phyloP scores from a whole-genome alignment of 208 protist species.

The Trypanosoma mega region DNA sequence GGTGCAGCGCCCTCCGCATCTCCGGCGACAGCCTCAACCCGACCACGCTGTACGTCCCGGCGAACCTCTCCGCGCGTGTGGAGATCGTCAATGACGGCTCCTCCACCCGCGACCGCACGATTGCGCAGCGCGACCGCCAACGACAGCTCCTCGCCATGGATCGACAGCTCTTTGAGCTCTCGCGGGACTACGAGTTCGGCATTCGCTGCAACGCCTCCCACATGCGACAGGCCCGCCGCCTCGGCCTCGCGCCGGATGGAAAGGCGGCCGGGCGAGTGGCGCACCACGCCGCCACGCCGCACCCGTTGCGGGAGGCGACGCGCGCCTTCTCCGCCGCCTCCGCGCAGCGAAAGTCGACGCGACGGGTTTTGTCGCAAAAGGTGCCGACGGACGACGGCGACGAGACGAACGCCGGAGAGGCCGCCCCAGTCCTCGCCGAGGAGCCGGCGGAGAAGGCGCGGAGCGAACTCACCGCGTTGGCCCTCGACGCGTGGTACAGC shows the following conservation, averaged over 20 bases:
- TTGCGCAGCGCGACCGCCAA: slow-evolving; percentile 45
- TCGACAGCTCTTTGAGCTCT: slow-evolving; percentile 69
- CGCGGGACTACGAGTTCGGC: slow-evolving; percentile 77
- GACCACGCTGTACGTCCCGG: slow-evolving; percentile 61
- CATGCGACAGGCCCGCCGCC: slow-evolving; percentile 55
- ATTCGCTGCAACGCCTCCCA: slow-evolving; percentile 64
- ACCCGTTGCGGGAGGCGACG: slow-evolving; percentile 56
- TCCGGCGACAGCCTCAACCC: slow-evolving; percentile 73
- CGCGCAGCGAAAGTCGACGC: neutral
- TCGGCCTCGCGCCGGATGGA: slow-evolving; percentile 25
- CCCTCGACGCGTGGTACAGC: slow-evolving; percentile 85
- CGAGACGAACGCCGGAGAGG: too few relatives aligned
- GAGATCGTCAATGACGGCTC: slow-evolving; percentile 72
- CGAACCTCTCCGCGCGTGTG: slow-evolving; percentile 59
- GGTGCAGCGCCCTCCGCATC: slow-evolving; percentile 78
- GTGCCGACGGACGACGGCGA: too few relatives aligned
- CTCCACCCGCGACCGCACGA: slow-evolving; percentile 46
- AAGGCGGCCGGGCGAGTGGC: neutral
- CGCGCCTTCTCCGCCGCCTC: neutral
- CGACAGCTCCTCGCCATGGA: slow-evolving; percentile 76
- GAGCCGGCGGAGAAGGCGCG: slow-evolving; percentile 33
- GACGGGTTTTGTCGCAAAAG: neutral
- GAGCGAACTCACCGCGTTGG: slow-evolving; percentile 66
- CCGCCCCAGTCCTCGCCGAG: too few relatives aligned
- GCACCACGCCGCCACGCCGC: slow-evolving; percentile 27